These are phyloP conservation scores for Wickerhamomyces mucosus DNA, from an alignment of 805 yeast species.

Conservation along the genomic window DNA sequence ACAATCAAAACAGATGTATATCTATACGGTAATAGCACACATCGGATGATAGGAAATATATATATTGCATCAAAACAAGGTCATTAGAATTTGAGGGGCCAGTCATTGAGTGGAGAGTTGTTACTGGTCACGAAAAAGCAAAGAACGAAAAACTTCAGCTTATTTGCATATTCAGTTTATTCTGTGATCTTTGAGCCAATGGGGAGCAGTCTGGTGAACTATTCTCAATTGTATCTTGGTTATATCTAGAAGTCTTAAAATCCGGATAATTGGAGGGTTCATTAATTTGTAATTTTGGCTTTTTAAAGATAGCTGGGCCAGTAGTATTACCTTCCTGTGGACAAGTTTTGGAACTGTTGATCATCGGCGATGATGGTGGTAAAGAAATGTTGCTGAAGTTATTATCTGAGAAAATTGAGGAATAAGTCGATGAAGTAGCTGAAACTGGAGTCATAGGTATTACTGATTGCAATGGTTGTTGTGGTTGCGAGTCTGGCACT, in stretches of 20 bases:
- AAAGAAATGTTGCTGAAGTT: slow-evolving; percentile 1
- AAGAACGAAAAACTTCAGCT: too few relatives aligned
- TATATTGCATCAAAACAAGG: too few relatives aligned
- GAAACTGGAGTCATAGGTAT: slow-evolving; percentile 4
- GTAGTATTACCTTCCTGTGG: background rate
- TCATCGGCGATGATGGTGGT: background rate
- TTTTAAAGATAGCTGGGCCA: background rate
- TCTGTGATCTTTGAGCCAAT: slow-evolving; percentile 13
- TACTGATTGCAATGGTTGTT: slow-evolving; percentile 1
- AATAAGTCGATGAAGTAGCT: too few relatives aligned
- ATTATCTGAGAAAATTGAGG: slow-evolving; percentile 1
- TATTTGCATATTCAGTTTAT: slow-evolving; percentile 8
- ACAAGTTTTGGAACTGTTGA: background rate
- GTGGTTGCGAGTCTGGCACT: too few relatives aligned
- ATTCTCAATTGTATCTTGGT: slow-evolving; percentile 3
- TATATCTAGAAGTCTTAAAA: slow-evolving; percentile 1
- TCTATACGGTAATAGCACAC: too few relatives aligned
- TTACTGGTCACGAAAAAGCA: too few relatives aligned
- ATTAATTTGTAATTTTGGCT: slow-evolving; percentile 1
- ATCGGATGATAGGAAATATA: too few relatives aligned
- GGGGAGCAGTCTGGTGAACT: slow-evolving; percentile 11
- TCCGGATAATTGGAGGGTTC: slow-evolving; percentile 1
- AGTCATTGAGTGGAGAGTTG: too few relatives aligned
- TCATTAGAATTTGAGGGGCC: too few relatives aligned
- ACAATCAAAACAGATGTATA: too few relatives aligned